Evolutionary conservation across 176 grass and related monocot species (phyloP), one percentile per base, ranked within the genome.

Genomic region (Rhipidocladum racemiflorum): DNA sequence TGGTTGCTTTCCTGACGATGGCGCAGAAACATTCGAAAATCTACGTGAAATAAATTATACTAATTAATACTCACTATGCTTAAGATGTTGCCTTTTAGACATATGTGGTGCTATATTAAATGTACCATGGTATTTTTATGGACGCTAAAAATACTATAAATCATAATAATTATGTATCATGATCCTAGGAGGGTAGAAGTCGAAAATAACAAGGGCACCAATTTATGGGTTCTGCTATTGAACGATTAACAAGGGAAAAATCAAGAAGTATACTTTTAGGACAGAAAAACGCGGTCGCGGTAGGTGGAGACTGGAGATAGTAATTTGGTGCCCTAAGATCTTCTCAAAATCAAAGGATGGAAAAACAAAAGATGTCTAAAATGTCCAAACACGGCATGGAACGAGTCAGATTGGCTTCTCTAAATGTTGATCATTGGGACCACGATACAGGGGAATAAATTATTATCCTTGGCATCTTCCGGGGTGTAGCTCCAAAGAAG

Each of bases 331-430:
- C 8, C 5, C 5, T 68, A 49, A 49, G n/a, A 71, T 49, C 15
- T 72, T 42, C 24, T 1, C 70, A 72, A 21, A 51, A 32, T 51
- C 24, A 30, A 49, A 51, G 14, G 35, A 53, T 54, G 32, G 9
- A 68, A 69, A 69, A 42, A 27, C 12, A 5, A 69, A 28, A 68
- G 35, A 23, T 50, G 61, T 49, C 27, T 7, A 39, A 29, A 65
- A 34, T 9, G 76, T 29, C 65, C 50, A 70, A 70, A 44, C 65
- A 68, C 78, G 65, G 49, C 50, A 68, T 29, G 49, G 65, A 57
- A 43, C 34, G 4, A 68, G 50, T 69, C 30, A 43, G n/a, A 57
- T 57, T 70, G 36, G 78, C 48, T 53, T 44, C 38, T 20, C 25
- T 48, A 67, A 65, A 51, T 21, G 5, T 43, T 27, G 51, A 80